phyloP scores from a whole-genome alignment of 139 green algal species.

The Chlamydomonas sphaeroides region DNA sequence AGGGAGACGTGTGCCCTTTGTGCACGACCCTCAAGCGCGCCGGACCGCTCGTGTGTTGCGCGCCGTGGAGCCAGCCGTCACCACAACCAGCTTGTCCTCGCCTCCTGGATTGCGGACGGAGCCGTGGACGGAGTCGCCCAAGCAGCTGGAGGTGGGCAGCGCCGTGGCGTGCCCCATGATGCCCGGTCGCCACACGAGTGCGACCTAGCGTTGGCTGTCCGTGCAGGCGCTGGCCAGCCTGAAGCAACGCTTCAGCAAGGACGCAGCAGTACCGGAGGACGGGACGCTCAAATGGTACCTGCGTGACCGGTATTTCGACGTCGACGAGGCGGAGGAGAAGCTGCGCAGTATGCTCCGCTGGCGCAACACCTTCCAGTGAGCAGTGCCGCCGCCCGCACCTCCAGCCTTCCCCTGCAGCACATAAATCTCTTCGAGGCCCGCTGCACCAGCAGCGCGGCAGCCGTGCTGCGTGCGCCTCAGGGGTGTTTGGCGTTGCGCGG shows the following conservation, averaged over 20 bases:
- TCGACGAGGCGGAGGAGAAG: slow-evolving; percentile 84
- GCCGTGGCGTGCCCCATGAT: too few species aligned
- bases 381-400: too few species aligned
- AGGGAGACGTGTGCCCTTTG: not conserved
- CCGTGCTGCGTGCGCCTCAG: too few species aligned
- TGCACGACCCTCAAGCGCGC: not conserved
- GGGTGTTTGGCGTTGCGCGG: too few species aligned
- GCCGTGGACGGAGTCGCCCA: slow-evolving; percentile 5
- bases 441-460: too few species aligned
- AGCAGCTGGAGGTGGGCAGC: not conserved
- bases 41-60: not conserved
- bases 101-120: not conserved
- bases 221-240: slow-evolving; percentile 13
- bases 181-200: too few species aligned
- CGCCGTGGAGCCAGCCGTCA: not conserved
- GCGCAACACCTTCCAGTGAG: slow-evolving; percentile 70
- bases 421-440: too few species aligned
- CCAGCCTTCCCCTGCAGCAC: too few species aligned
- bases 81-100: not conserved
- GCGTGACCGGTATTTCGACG: slow-evolving; percentile 82
- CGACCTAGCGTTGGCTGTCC: too few species aligned
- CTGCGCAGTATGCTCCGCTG: slow-evolving; percentile 74
- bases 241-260: not conserved
- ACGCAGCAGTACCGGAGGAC: slow-evolving; percentile 34
- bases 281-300: slow-evolving; percentile 84